These are phyloP conservation scores for Cnidoscolus chayamansa DNA, from an alignment of 441 rosid species.

Conservation along the genomic window DNA sequence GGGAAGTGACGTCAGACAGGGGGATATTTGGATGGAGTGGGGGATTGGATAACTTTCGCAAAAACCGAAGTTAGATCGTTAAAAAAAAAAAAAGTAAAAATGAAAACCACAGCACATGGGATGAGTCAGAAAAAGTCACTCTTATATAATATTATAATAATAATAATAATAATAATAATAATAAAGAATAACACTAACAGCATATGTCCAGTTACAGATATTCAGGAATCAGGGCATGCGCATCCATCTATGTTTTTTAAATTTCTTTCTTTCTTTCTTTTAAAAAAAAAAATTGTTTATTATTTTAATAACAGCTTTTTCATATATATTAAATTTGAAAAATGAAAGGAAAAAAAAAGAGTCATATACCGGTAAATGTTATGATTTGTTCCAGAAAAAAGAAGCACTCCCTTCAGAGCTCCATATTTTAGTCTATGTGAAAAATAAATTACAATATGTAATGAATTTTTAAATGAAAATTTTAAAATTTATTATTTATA, in stretches of 20 bases:
- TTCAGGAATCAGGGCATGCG: conserved; percentile 20
- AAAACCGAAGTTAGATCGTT: conserved; percentile 45
- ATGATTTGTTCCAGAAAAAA: too few species aligned
- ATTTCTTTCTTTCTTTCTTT: conserved; percentile 8
- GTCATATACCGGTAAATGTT: too few species aligned
- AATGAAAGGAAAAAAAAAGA: too few species aligned
- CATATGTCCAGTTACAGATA: background rate
- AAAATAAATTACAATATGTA: too few species aligned
- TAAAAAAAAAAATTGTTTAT: too few species aligned
- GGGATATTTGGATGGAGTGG: conserved; percentile 35
- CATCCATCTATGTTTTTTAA: conserved; percentile 29
- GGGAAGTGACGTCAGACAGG: conserved; percentile 26
- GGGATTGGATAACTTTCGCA: conserved; percentile 43
- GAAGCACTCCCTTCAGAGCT: too few species aligned
- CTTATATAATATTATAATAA: background rate
- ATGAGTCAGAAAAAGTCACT: conserved; percentile 48
- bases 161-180: conserved; percentile 2
- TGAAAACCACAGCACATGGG: conserved; percentile 64
- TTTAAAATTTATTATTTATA: too few species aligned
- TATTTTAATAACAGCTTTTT: too few species aligned
- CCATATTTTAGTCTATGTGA: too few species aligned
- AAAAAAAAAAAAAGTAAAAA: conserved; percentile 5
- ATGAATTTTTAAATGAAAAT: too few species aligned
- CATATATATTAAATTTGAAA: too few species aligned
- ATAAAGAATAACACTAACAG: background rate